Percentiles rank a stretch among this genome's conserved stretches.
Evolutionary conservation across 2,329 filamentous ascomycete genomes (phyloP).

Genomic region (Penicillium sp.): DNA sequence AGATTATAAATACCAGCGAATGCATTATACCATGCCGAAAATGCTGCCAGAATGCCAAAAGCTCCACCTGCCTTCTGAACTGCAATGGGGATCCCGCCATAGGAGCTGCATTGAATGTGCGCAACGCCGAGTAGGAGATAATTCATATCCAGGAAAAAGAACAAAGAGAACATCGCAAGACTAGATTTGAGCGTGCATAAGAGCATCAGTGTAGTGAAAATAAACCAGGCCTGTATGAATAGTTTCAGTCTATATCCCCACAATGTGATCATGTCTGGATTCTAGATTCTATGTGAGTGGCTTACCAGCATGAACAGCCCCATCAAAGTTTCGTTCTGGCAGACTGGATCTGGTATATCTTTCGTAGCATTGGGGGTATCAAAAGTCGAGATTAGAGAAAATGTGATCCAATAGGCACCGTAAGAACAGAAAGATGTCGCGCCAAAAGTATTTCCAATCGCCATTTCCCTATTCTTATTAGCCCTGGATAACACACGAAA

Average conservation of each 20-base stretch:
- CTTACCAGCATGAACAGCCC: slow-evolving; percentile 23
- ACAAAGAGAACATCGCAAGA: slow-evolving; percentile 21
- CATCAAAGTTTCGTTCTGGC: slow-evolving; percentile 16
- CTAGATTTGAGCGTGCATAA: slow-evolving; percentile 22
- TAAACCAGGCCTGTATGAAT: slow-evolving; percentile 22
- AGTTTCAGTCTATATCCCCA: neutral
- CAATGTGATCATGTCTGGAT: neutral
- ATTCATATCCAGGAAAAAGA: slow-evolving; percentile 27
- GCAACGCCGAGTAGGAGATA: slow-evolving; percentile 24
- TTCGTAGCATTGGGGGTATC: slow-evolving; percentile 2
- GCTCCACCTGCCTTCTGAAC: slow-evolving; percentile 17
- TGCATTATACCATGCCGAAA: slow-evolving; percentile 25
- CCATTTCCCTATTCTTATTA: slow-evolving; percentile 20
- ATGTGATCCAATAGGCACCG: slow-evolving; percentile 24
- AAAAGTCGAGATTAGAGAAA: slow-evolving; percentile 16
- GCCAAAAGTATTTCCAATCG: slow-evolving; percentile 23
- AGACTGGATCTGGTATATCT: neutral
- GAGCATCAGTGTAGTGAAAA: slow-evolving; percentile 26
- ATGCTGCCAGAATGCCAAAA: slow-evolving; percentile 19
- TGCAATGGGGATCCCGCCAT: slow-evolving; percentile 4
- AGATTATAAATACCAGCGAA: slow-evolving; percentile 20
- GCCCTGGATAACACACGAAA: neutral
- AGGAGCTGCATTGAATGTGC: slow-evolving; percentile 14
- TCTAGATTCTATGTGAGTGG: neutral
- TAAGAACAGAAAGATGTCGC: slow-evolving; percentile 24